These are phyloP conservation scores for Nadsonia commutata DNA, from an alignment of 1,139 yeast genomes.

Conservation along the genomic window DNA sequence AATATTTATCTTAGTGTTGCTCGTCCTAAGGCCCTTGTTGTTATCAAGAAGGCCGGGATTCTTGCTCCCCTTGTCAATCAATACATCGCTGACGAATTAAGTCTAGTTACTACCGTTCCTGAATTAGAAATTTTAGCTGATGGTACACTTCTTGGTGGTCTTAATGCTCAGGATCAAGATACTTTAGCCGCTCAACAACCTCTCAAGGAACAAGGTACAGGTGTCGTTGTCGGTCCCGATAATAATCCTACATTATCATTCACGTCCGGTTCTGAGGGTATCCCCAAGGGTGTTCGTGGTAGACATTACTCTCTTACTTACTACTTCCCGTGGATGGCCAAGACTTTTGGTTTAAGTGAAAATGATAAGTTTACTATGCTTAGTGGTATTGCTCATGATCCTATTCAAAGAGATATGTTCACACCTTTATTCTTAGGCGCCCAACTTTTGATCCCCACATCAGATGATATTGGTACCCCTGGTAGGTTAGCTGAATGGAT, in stretches of 20 bases:
- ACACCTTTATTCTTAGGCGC: slow-evolving; percentile 97
- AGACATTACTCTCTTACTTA: slow-evolving; percentile 94
- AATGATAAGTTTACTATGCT: slow-evolving; percentile 91
- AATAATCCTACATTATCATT: slow-evolving; percentile 91
- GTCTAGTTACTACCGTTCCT: slow-evolving; percentile 59
- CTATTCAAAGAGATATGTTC: slow-evolving; percentile 97
- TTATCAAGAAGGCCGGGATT: slow-evolving; percentile 77
- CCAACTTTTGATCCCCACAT: slow-evolving; percentile 78
- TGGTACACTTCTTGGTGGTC: slow-evolving; percentile 60
- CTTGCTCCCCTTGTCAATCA: slow-evolving; percentile 64
- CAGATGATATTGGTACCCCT: slow-evolving; percentile 97
- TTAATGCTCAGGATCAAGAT: slow-evolving; percentile 27
- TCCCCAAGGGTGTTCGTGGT: slow-evolving; percentile 97
- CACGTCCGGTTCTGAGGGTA: slow-evolving; percentile 97
- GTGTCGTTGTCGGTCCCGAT: slow-evolving; percentile 95
- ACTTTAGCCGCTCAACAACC: slow-evolving; percentile 34
- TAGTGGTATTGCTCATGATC: slow-evolving; percentile 98
- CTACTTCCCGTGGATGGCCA: slow-evolving; percentile 97
- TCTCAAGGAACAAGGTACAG: slow-evolving; percentile 46
- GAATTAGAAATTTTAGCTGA: slow-evolving; percentile 62
- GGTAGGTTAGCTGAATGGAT: slow-evolving; percentile 97
- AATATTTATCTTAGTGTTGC: slow-evolving; percentile 87
- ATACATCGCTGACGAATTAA: slow-evolving; percentile 56
- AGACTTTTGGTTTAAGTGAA: slow-evolving; percentile 60
- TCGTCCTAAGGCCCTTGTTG: slow-evolving; percentile 79